Base-by-base conservation (phyloP, 345 rosid genomes). In the Ricinus communis region DNA sequence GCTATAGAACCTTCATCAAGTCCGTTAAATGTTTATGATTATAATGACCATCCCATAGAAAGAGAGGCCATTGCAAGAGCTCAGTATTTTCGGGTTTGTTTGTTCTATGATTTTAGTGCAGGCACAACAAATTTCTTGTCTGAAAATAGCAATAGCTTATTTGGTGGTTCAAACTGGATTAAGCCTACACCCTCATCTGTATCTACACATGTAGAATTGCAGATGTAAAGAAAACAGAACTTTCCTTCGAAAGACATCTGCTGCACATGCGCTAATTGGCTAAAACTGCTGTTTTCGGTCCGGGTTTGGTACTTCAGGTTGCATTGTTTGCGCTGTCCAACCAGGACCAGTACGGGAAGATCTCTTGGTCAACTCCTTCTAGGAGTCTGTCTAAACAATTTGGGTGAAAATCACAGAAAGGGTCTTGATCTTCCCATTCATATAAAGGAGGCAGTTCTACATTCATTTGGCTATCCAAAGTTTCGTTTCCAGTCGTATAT, bases 281-380 rank as follows among this genome's bases (percentile, higher is more conserved):
- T 52, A 33, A 10, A 8, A 5, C 25, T 41, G 36, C 46, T 27
- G 30, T 8, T 68, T 65, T 28, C 33, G 19, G 30, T 41, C 10
- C 58, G n/a, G 5, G 27, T 33, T 27, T 5, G 75, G 46, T 46
- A 5, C 40, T 46, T 71, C 58, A 74, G 54, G 63, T 77, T 58
- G 49, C 55, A 71, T 21, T 66, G 57, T 68, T 38, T 45, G 62
- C 71, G 52, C 45, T 77, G 71, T 77, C 76, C 49, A 71, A 41
- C 79, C 82, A 82, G 60, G 81, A 77, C 66, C 65, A 70, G 64
- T 65, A 71, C 31, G 72, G 13, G 43, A 81, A 75, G 51, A 74
- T 67, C 54, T 82, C 87, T 52, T 41, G 70, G 71, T 86, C 87
- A 21, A 70, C 65, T 51, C 73, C 90, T 61, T 79, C 82, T 24